Conservation (phyloP, 345 rosid genomes). For the Psidium guajava region DNA sequence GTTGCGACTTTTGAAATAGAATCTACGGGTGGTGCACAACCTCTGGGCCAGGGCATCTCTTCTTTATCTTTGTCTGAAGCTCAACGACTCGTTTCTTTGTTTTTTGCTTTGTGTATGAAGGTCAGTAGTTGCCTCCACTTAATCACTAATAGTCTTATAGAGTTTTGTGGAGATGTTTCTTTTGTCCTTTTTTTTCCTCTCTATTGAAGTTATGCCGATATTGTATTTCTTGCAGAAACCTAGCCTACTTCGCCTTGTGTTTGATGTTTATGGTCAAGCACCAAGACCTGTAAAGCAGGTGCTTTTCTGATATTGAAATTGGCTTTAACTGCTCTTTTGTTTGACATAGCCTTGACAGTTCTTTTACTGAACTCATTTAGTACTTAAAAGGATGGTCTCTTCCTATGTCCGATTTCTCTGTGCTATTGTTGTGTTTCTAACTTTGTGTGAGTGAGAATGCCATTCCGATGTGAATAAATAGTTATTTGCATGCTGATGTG, state of each 20-base stretch:
- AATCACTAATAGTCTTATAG: background rate
- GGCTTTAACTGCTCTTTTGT: background rate
- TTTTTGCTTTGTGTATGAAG: constrained; percentile 92
- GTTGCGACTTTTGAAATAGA: constrained; percentile 39
- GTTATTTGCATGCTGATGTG: background rate
- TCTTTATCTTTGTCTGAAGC: constrained; percentile 60
- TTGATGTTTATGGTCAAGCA: constrained; percentile 65
- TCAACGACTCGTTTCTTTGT: constrained; percentile 77
- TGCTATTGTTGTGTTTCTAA: background rate
- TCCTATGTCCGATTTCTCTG: background rate
- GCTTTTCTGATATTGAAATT: background rate
- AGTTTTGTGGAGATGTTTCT: background rate
- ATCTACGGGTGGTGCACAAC: constrained; percentile 25
- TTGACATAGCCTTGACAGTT: background rate
- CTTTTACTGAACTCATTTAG: background rate
- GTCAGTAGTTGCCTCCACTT: constrained; percentile 19
- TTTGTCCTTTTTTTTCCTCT: constrained; percentile 6
- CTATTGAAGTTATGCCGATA: background rate
- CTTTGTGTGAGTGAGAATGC: background rate
- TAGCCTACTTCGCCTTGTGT: constrained; percentile 68
- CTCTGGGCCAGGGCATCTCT: constrained; percentile 28
- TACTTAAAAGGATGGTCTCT: background rate
- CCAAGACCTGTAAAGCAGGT: constrained; percentile 89
- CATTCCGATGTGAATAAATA: background rate
- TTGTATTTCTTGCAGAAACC: constrained; percentile 52